Base-by-base conservation (phyloP, 768 basidiomycete species). In the Boletales sp. region DNA sequence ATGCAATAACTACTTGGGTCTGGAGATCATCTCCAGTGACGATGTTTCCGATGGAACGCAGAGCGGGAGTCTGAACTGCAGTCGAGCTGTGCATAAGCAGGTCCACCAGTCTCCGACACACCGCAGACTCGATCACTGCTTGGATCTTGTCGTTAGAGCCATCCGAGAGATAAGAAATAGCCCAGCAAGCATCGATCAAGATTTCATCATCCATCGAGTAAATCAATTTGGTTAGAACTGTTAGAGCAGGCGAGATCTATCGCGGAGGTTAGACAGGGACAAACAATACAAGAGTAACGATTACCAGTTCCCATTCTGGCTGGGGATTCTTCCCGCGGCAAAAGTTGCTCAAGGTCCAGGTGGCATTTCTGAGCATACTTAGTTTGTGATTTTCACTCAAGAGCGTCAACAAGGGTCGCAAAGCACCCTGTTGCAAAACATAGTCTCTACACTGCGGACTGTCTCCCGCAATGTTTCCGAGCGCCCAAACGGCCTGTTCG, bases 101-200 rank as follows among this genome's bases (percentile, higher is more conserved):
- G 66, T 99, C 96, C 32, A 99, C 96, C 54, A 99, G 83, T 60
- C 96, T 86, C 68, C 96, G 83, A 74, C 94, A 96, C 42, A 99
- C 95, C 30, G 95, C 96, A 17, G 90, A 91, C 72, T 98, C 95
- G 61, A 99, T 98, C 50, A 99, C 96, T 31, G 96, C 96, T 70
- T 99, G 96, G 51, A 99, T 99, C 77, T 99, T 99, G 76, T 99
- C 96, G 65, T 96, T 96, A 32, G 94, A 90, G 43, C 96, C 96
- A 68, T 99, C 96, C 2, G 95, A 98, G 35, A 99, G 86, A 72
- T 99, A 99, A 36, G 94, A 97, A 69, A 99, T 95, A 25, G 96
- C 96, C 96, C 96, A 99, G 78, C 96, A 99, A 13, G 96, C 96
- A 68, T 99, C 96, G 64, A 99, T 99, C 62, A 99, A 75, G 59